phyloP scores from a whole-genome alignment of 78 protist species.

The Isochrysis galbana region DNA sequence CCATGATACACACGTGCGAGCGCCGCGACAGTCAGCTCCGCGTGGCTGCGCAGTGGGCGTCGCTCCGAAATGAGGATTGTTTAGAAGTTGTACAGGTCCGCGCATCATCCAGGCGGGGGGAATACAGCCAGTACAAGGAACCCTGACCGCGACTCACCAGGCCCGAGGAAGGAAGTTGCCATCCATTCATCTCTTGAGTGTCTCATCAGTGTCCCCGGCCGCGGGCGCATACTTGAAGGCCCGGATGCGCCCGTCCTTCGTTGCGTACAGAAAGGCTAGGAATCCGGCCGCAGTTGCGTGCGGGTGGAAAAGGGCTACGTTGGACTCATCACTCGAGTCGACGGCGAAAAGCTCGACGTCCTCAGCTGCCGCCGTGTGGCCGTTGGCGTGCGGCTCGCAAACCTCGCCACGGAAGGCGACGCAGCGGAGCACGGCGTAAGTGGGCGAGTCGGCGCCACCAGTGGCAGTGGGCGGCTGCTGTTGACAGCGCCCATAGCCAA shows the following conservation, averaged over 20 bases:
- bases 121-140: too few relatives aligned
- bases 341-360: slow-evolving; percentile 1
- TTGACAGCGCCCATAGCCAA: not conserved
- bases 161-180: too few relatives aligned
- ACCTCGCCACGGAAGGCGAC: not conserved
- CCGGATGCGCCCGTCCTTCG: slow-evolving; percentile 19
- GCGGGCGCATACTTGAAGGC: not conserved
- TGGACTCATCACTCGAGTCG: not conserved
- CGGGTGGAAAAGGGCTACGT: not conserved
- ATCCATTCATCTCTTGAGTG: too few relatives aligned
- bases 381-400: not conserved
- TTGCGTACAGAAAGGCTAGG: not conserved
- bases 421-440: not conserved
- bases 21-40: too few relatives aligned
- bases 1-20: too few relatives aligned
- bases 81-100: too few relatives aligned
- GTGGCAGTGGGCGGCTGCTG: not conserved
- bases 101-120: too few relatives aligned
- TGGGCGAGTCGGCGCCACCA: not conserved
- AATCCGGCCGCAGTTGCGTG: not conserved
- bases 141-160: too few relatives aligned
- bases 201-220: too few relatives aligned
- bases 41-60: too few relatives aligned
- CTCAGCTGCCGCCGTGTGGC: not conserved
- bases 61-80: too few relatives aligned